phyloP scores from a whole-genome alignment of 148 eudicot species.

The Oxyria digyna region DNA sequence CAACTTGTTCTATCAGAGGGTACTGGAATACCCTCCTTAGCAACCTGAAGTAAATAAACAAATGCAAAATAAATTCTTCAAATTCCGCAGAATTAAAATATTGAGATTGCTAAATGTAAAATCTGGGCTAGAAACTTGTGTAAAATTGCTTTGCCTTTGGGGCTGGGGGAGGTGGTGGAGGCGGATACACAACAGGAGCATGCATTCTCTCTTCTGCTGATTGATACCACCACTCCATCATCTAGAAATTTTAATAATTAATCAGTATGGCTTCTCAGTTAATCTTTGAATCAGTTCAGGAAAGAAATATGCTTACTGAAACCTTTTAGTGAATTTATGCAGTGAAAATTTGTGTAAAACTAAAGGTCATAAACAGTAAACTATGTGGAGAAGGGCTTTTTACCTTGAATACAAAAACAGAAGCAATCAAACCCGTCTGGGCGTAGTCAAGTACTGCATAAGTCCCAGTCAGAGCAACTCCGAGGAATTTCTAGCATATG shows the following conservation, averaged over 20 bases:
- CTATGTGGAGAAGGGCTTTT: conserved; percentile 7
- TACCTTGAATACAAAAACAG: conserved; percentile 94
- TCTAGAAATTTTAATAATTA: conserved; percentile 19
- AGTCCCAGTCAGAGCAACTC: conserved; percentile 61
- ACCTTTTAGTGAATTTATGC: not conserved
- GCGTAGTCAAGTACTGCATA: conserved; percentile 95
- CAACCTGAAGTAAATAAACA: conserved; percentile 42
- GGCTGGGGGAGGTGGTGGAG: conserved; percentile 95
- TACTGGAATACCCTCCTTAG: conserved; percentile 86
- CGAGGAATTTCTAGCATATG: conserved; percentile 64
- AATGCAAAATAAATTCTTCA: not conserved
- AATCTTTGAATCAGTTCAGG: not conserved
- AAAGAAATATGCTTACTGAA: not conserved
- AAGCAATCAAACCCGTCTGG: conserved; percentile 90
- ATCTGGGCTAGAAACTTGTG: not conserved
- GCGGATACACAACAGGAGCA: conserved; percentile 93
- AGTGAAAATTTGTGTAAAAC: not conserved
- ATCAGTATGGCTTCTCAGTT: too few relatives aligned
- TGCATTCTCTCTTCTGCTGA: conserved; percentile 99
- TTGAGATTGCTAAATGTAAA: not conserved
- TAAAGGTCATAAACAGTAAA: not conserved
- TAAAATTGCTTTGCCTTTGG: conserved; percentile 40
- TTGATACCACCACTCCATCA: conserved; percentile 99
- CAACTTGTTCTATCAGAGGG: conserved; percentile 72
- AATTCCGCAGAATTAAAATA: not conserved